Conservation (phyloP, 345 rosid species). For the Eucalyptus polyanthemos region DNA sequence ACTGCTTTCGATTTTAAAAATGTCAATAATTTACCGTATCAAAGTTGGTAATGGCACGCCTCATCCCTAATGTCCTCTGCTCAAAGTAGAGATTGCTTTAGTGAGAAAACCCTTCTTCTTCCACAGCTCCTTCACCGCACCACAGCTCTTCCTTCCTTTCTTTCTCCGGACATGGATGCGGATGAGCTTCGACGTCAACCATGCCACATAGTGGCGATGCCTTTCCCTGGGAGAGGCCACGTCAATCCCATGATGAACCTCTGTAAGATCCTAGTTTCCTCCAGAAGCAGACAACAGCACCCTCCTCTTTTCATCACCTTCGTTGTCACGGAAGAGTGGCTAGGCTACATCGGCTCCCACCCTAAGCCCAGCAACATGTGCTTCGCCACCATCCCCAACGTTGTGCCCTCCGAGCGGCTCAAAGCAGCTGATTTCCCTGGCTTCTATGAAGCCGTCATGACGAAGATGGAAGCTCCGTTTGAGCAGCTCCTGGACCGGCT, state of each 20-base stretch:
- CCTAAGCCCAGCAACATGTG: slow-evolving; percentile 16
- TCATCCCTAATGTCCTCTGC: neutral
- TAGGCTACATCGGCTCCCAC: slow-evolving; percentile 25
- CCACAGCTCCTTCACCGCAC: neutral
- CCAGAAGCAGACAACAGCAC: neutral
- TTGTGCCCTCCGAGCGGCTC: slow-evolving; percentile 31
- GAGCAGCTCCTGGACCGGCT: slow-evolving; percentile 28
- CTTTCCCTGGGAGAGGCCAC: slow-evolving; percentile 65
- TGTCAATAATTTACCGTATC: neutral
- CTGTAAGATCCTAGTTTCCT: slow-evolving; percentile 23
- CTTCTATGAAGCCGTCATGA: slow-evolving; percentile 24
- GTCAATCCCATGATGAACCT: slow-evolving; percentile 63
- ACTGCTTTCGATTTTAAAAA: neutral
- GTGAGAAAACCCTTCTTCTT: neutral
- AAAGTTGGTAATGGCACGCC: neutral
- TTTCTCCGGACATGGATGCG: neutral
- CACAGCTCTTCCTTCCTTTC: neutral
- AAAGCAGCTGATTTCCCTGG: slow-evolving; percentile 18
- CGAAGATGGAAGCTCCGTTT: slow-evolving; percentile 33
- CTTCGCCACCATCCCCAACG: slow-evolving; percentile 30
- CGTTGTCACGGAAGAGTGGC: slow-evolving; percentile 69
- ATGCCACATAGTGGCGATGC: slow-evolving; percentile 44
- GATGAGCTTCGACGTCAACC: neutral
- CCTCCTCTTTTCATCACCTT: slow-evolving; percentile 25
- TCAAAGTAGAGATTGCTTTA: neutral